Conservation (phyloP, 129 eudicot genomes). For the Saussurea involucrata region DNA sequence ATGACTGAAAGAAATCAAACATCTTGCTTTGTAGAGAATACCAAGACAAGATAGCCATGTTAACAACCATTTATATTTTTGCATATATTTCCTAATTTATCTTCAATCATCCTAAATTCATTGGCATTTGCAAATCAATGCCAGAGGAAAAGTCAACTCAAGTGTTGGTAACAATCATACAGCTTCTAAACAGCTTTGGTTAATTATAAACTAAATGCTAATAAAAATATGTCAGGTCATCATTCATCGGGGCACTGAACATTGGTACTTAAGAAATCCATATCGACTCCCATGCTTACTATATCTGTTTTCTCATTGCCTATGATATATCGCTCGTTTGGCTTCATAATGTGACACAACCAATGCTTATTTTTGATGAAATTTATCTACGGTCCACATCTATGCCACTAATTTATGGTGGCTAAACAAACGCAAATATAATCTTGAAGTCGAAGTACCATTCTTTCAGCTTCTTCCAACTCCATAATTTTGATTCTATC, state of each 20-base stretch:
- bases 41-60: neutral
- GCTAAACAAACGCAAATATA: neutral
- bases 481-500: conserved; percentile 59
- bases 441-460: conserved; percentile 56
- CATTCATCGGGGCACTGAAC: neutral
- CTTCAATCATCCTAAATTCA: neutral
- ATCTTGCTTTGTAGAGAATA: neutral
- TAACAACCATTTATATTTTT: neutral
- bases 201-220: neutral
- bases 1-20: neutral
- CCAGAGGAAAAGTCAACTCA: neutral
- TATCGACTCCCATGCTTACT: neutral
- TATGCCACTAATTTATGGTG: conserved; percentile 1
- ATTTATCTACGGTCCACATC: neutral
- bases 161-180: neutral
- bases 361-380: neutral
- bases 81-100: neutral
- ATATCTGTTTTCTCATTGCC: neutral
- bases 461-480: conserved; percentile 71
- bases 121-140: neutral
- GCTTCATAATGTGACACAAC: neutral
- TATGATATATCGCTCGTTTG: neutral
- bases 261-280: neutral
- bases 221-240: neutral
- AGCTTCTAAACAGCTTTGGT: neutral